Evolutionary conservation across 2,329 filamentous ascomycete species (phyloP).

Genomic region (Trichophyton benhamiae): DNA sequence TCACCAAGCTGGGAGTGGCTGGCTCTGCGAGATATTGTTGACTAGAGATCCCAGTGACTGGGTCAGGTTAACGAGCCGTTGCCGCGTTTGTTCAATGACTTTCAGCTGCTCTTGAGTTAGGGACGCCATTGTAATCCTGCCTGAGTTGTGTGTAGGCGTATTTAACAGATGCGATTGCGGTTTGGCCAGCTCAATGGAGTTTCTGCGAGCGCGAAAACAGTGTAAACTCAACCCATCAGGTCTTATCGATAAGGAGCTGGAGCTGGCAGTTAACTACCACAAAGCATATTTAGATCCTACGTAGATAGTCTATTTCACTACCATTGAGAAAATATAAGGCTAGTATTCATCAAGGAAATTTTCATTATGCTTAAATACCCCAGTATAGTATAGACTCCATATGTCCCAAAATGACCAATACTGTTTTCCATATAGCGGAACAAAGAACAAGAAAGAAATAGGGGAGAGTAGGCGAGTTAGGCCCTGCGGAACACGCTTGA

Average conservation of each 20-base stretch:
- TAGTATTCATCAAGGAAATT: not conserved
- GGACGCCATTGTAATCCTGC: slow-evolving; percentile 24
- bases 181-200: not conserved
- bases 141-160: not conserved
- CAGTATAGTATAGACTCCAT: not conserved
- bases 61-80: slow-evolving; percentile 55
- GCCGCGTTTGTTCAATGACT: slow-evolving; percentile 57
- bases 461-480: not conserved
- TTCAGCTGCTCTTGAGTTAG: slow-evolving; percentile 39
- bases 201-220: not conserved
- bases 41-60: slow-evolving; percentile 56
- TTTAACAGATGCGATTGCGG: not conserved
- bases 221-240: not conserved
- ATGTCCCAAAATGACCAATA: not conserved
- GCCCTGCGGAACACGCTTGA: too few species aligned
- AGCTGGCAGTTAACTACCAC: not conserved
- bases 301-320: too few species aligned
- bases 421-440: not conserved
- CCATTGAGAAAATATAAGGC: not conserved
- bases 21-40: slow-evolving; percentile 47
- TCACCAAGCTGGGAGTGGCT: slow-evolving; percentile 57
- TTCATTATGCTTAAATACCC: not conserved
- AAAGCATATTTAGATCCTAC: not conserved
- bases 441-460: not conserved
- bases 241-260: not conserved